A percentile compares a stretch with the other conserved stretches of the same genome.
Conservation (phyloP, 164 flowering plant genomes). For the Liquidambar formosana region DNA sequence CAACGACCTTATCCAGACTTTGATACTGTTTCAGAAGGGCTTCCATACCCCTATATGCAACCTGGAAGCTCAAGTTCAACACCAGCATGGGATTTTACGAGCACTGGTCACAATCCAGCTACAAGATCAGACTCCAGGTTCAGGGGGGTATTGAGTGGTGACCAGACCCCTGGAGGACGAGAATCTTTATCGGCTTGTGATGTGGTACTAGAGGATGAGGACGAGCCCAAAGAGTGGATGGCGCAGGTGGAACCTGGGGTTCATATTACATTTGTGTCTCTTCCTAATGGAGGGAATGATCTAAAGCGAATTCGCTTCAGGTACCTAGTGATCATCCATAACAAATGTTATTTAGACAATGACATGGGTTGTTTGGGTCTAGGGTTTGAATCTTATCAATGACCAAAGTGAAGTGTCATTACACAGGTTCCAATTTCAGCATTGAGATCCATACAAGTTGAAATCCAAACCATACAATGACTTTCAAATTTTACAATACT, state of each 20-base stretch:
- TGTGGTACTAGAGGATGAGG: constrained; percentile 68
- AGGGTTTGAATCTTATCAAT: too few relatives aligned
- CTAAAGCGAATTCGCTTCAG: constrained; percentile 94
- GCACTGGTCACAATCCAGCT: constrained; percentile 23
- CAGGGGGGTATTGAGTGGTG: constrained; percentile 35
- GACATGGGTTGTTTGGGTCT: too few relatives aligned
- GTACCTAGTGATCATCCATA: constrained; percentile 29
- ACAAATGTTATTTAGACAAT: neutral
- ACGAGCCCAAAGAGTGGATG: constrained; percentile 95
- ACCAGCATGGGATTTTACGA: constrained; percentile 85
- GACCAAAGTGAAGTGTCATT: too few relatives aligned
- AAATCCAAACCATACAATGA: too few relatives aligned
- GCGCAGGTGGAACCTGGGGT: constrained; percentile 99
- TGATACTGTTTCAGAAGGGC: constrained; percentile 80
- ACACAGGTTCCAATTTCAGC: neutral
- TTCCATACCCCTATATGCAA: constrained; percentile 56
- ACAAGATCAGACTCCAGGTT: constrained; percentile 51
- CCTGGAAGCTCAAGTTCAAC: constrained; percentile 82
- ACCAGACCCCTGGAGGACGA: constrained; percentile 40
- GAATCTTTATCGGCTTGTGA: constrained; percentile 51
- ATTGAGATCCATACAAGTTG: too few relatives aligned
- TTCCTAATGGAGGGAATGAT: constrained; percentile 92
- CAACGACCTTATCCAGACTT: constrained; percentile 66
- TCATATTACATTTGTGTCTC: constrained; percentile 92
- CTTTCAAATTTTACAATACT: too few relatives aligned